phyloP scores from a whole-genome alignment of 208 protist genomes.

The Crithidia expoeki region DNA sequence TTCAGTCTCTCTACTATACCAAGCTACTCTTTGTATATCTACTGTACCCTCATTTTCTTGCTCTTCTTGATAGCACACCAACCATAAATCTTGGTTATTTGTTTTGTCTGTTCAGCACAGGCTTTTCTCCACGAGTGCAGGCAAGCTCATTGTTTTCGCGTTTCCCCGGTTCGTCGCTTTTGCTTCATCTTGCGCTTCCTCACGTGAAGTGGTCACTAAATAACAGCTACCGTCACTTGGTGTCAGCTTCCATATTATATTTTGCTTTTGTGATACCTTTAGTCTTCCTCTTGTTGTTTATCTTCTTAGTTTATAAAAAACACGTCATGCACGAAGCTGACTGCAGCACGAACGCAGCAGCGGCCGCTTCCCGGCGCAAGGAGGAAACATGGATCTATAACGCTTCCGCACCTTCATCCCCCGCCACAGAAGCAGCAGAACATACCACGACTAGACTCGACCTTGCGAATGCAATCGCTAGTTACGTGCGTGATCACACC shows the following conservation, averaged over 20 bases:
- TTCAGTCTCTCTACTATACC: constrained; percentile 3
- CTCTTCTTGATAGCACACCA: too few relatives aligned
- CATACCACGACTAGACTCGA: neutral
- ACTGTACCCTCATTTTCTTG: constrained; percentile 11
- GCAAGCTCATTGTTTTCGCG: too few relatives aligned
- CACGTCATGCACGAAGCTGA: neutral
- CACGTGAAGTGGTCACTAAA: neutral
- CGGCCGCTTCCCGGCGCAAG: neutral
- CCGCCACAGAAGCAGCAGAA: neutral
- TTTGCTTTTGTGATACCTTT: neutral
- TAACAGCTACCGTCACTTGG: neutral
- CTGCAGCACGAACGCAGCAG: neutral
- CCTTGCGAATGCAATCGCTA: neutral
- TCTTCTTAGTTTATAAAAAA: neutral
- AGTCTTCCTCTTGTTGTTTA: neutral
- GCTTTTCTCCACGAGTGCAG: too few relatives aligned
- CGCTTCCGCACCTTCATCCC: neutral
- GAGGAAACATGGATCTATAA: neutral
- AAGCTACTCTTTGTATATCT: constrained; percentile 7
- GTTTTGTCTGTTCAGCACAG: too few relatives aligned
- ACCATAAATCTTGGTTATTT: neutral
- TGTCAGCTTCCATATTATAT: too few relatives aligned
- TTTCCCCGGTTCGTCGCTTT: neutral
- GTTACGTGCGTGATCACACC: neutral
- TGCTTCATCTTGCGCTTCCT: constrained; percentile 15